A percentile compares a stretch with the other conserved stretches of the same genome.
These are phyloP conservation scores for Prunus campanulata DNA, from an alignment of 306 rosid genomes.

Conservation along the genomic window DNA sequence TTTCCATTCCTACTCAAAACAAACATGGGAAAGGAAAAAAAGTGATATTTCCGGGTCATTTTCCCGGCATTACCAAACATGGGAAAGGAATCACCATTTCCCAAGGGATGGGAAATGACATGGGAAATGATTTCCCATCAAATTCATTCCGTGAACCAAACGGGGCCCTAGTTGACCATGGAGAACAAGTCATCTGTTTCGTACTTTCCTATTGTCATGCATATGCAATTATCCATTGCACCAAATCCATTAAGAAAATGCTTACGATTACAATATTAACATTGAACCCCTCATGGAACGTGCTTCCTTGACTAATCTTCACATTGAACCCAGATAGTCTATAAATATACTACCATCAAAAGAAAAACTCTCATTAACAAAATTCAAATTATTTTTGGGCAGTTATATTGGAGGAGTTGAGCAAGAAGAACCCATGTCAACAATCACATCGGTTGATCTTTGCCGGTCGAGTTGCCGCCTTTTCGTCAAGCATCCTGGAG, in stretches of 20 bases:
- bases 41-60: no score
- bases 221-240: not conserved
- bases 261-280: no score
- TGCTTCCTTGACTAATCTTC: conserved; percentile 10
- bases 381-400: not conserved
- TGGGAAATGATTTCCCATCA: no score
- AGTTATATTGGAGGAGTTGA: not conserved
- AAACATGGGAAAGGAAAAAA: no score
- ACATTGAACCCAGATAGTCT: not conserved
- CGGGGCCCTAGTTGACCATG: not conserved
- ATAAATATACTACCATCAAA: not conserved
- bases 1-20: no score
- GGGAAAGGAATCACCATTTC: no score
- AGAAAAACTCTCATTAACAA: not conserved
- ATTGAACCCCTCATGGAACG: not conserved
- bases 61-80: no score
- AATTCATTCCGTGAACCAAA: no score
- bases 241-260: conserved; percentile 13
- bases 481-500: not conserved
- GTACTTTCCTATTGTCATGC: not conserved
- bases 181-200: not conserved
- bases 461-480: not conserved
- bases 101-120: no score
- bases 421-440: not conserved
- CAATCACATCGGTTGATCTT: not conserved